Evolutionary conservation across 148 eudicot species (phyloP), one percentile per base, ranked within the genome.

Genomic region (Rhododendron griersonianum): DNA sequence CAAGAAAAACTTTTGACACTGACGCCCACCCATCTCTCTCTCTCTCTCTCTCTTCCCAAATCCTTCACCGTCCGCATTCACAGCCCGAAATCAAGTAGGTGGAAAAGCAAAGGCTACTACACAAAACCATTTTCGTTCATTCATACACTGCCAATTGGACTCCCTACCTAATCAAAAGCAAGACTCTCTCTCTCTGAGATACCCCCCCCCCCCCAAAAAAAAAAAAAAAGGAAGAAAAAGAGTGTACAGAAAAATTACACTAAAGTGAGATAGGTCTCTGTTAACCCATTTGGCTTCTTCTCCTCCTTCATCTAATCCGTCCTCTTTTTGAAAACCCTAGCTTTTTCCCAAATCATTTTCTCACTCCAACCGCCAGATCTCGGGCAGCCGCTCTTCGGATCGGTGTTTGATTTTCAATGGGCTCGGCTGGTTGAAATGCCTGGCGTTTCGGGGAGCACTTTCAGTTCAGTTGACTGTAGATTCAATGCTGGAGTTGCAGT

Each of bases 131-230:
- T 41, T 6, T 41, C 45, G 45, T 69, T 11, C 16, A 69, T 10
- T 11, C 16, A 69, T 10, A 28, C 39, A 71, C 7, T 86, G 47
- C 59, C 14, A 44, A 7, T 84, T 53, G 75, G 86, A 69, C 88
- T 89, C 74, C 10, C 9, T 84, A 91, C 93, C 91, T 89, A 91
- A 89, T 87, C 91, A 13, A 18, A 82, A 37, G 25, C 71, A 63
- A 82, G 9, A 13, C 18, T 45, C 37, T 23, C 25, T 7, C 11
- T 30, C 21, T 55, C 33, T 41, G 45, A 5, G 8, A 41, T 41
- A 41, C 45, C 45, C 45, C 37, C 1, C n/a, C n/a, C n/a, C n/a
- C n/a, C n/a, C n/a, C n/a, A n/a, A n/a, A 39, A 39, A 41, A 80
- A 73, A 35, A 76, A 79, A 21, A 39, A 23, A 50, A 76, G 73